phyloP scores from a whole-genome alignment of 2,329 filamentous ascomycete genomes.

The Claviceps maximensis region DNA sequence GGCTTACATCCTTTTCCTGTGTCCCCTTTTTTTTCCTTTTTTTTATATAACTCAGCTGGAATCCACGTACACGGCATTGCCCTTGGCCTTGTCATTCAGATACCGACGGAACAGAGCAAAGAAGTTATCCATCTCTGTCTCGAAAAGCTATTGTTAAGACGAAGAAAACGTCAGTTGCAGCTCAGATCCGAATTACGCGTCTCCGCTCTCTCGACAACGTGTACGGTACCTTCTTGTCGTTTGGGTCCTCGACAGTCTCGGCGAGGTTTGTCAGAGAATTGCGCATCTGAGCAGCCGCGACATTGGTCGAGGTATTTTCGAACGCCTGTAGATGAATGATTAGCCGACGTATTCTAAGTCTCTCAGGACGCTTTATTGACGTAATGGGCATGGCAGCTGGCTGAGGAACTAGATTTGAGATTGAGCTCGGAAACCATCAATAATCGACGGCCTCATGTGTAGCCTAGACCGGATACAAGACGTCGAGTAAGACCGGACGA shows the following conservation, averaged over 20 bases:
- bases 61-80: slow-evolving; percentile 61
- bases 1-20: no score
- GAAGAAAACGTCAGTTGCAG: slow-evolving; percentile 2
- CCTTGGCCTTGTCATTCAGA: slow-evolving; percentile 97
- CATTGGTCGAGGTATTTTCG: slow-evolving; percentile 97
- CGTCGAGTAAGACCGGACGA: neutral
- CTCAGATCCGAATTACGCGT: neutral
- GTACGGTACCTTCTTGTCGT: slow-evolving; percentile 63
- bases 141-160: slow-evolving; percentile 54
- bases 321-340: slow-evolving; percentile 55
- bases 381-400: neutral
- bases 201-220: neutral
- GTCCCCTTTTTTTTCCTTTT: neutral
- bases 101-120: slow-evolving; percentile 97
- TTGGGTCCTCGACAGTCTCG: slow-evolving; percentile 74
- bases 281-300: slow-evolving; percentile 97
- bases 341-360: slow-evolving; percentile 11
- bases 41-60: neutral
- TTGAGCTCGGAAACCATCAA: neutral
- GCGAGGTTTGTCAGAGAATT: slow-evolving; percentile 88
- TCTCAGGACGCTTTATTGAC: neutral
- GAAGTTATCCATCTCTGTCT: slow-evolving; percentile 99
- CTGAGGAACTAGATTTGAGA: neutral
- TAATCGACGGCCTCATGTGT: neutral
- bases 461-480: neutral